phyloP scores from a whole-genome alignment of 2,329 filamentous ascomycete genomes.

The Pseudogymnoascus sp. region DNA sequence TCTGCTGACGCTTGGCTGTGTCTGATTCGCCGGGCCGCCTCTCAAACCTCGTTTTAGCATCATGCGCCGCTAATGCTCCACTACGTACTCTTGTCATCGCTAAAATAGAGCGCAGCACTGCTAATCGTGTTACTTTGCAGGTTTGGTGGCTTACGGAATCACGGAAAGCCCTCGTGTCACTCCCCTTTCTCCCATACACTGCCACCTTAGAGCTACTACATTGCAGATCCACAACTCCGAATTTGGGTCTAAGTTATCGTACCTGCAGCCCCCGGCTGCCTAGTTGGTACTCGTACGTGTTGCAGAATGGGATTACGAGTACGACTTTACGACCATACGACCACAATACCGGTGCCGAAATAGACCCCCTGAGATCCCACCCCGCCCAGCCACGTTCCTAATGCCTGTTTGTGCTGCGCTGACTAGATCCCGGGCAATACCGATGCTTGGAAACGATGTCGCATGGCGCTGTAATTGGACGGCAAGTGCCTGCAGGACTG shows the following conservation, averaged over 20 bases:
- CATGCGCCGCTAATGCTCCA: not conserved
- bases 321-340: not conserved
- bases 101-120: not conserved
- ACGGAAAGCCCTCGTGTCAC: not conserved
- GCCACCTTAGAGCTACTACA: constrained; percentile 2
- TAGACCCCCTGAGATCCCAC: constrained; percentile 1
- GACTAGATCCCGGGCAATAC: constrained; percentile 1
- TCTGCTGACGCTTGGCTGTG: not conserved
- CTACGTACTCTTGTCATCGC: constrained; percentile 2
- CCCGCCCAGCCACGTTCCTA: constrained; percentile 2
- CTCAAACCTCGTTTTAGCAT: constrained; percentile 4
- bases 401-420: constrained; percentile 1
- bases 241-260: constrained; percentile 4
- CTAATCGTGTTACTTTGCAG: not conserved
- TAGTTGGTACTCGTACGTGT: not conserved
- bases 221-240: not conserved
- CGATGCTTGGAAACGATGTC: not conserved
- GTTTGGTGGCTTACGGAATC: constrained; percentile 2
- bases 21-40: not conserved
- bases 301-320: not conserved
- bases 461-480: not conserved
- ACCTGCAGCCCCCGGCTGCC: not conserved
- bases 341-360: not conserved
- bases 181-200: not conserved
- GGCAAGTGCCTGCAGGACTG: not conserved